Evolutionary conservation across 257 asterid genomes (phyloP).

Genomic region (Primulina huaijiensis): DNA sequence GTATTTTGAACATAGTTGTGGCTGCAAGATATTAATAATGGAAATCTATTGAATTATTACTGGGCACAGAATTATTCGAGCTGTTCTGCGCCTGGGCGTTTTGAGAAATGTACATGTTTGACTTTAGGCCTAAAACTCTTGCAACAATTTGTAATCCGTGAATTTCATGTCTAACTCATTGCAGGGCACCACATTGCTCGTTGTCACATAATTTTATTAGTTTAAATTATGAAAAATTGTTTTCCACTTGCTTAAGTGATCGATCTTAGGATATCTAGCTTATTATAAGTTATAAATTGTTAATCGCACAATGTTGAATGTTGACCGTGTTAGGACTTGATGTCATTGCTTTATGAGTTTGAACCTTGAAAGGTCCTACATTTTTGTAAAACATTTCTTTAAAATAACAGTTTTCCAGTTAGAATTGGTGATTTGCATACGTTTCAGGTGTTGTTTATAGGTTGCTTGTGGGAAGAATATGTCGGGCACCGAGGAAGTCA

Average conservation of each 20-base stretch:
- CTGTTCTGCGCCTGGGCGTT: conserved; percentile 2
- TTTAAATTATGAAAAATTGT: no score
- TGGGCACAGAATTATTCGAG: background rate
- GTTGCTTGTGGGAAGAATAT: conserved; percentile 40
- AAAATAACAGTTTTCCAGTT: background rate
- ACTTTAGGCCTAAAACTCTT: background rate
- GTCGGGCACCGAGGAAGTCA: conserved; percentile 76
- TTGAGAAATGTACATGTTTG: background rate
- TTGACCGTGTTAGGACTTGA: background rate
- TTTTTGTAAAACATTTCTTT: background rate
- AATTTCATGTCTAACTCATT: background rate
- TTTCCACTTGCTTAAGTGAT: background rate
- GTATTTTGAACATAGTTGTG: no score
- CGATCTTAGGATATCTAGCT: background rate
- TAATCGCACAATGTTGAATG: background rate
- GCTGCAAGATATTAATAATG: background rate
- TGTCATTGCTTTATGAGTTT: background rate
- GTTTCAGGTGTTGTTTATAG: conserved; percentile 33
- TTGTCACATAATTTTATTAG: background rate
- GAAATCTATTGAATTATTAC: background rate
- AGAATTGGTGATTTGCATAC: conserved; percentile 2
- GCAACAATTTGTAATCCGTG: background rate
- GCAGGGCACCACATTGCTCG: background rate
- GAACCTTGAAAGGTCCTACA: background rate
- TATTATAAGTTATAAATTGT: background rate